Percentiles rank a stretch among this genome's conserved stretches.
Conservation (phyloP, 805 yeast species). For the Grigorovia humatica region DNA sequence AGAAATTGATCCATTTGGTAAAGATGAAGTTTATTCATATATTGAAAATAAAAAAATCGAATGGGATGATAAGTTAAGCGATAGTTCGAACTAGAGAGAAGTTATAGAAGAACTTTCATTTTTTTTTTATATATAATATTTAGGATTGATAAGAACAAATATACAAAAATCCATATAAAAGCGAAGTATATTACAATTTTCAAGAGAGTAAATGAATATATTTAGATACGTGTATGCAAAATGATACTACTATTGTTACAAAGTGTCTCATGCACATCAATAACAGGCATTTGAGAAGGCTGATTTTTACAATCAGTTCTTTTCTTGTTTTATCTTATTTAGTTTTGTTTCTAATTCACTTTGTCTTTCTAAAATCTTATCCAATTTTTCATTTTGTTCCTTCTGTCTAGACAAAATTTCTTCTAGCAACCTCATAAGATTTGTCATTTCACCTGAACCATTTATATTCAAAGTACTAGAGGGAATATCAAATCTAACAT, state of each 20-base stretch:
- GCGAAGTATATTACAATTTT: neutral
- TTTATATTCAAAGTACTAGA: neutral
- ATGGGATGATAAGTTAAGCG: constrained; percentile 66
- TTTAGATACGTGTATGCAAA: neutral
- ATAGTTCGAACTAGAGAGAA: constrained; percentile 13
- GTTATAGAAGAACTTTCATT: neutral
- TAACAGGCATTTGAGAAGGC: neutral
- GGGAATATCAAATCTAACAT: constrained; percentile 25
- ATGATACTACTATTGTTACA: neutral
- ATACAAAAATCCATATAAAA: neutral
- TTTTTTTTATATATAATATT: no score
- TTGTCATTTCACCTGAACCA: neutral
- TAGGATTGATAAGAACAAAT: no score
- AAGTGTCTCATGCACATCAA: neutral
- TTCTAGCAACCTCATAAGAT: no score
- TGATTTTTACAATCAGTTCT: neutral
- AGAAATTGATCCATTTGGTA: constrained; percentile 53
- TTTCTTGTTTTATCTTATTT: neutral
- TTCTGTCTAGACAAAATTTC: no score
- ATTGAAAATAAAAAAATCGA: constrained; percentile 44
- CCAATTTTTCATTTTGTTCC: neutral
- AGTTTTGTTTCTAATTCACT: constrained; percentile 4
- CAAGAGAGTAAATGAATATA: neutral
- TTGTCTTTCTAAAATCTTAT: constrained; percentile 10
- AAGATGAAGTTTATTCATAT: constrained; percentile 49